Percentiles rank a stretch among this genome's conserved stretches.
Evolutionary conservation across 1,139 yeast species (phyloP).

Genomic region (Saccharomycopsis crataegensis): DNA sequence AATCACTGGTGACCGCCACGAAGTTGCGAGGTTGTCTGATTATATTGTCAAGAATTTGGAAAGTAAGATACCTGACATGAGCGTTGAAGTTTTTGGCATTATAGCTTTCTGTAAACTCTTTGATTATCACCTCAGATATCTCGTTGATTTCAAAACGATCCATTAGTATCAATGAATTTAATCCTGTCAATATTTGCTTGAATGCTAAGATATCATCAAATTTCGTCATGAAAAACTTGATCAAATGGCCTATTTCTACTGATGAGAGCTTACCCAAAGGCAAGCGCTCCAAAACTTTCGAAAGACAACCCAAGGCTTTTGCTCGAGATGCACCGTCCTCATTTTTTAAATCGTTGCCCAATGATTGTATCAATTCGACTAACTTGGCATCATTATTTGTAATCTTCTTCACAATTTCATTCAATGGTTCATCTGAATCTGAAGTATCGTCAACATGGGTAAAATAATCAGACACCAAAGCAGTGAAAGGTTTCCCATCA

Average conservation of each 20-base stretch:
- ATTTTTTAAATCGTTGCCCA: constrained; percentile 62
- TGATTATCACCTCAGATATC: constrained; percentile 32
- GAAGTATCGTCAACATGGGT: not conserved
- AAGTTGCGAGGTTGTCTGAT: constrained; percentile 24
- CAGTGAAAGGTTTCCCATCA: not conserved
- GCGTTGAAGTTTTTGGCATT: constrained; percentile 61
- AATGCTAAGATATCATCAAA: constrained; percentile 50
- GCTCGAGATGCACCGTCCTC: constrained; percentile 39
- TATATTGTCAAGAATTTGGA: constrained; percentile 39
- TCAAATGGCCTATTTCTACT: constrained; percentile 62
- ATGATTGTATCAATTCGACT: constrained; percentile 43
- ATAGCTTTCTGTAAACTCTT: constrained; percentile 38
- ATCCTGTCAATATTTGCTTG: constrained; percentile 46
- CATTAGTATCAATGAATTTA: constrained; percentile 46
- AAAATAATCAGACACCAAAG: not conserved
- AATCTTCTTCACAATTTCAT: not conserved
- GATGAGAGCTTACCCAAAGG: constrained; percentile 36
- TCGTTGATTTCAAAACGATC: constrained; percentile 33
- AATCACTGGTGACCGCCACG: constrained; percentile 11
- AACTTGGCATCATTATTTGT: constrained; percentile 28
- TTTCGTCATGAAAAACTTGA: constrained; percentile 57
- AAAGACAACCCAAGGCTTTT: constrained; percentile 51
- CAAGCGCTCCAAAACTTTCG: constrained; percentile 40
- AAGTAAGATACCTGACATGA: constrained; percentile 53
- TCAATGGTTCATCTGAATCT: not conserved